Evolutionary conservation across 345 rosid species (phyloP).

Genomic region (Excoecaria cochinchinensis): DNA sequence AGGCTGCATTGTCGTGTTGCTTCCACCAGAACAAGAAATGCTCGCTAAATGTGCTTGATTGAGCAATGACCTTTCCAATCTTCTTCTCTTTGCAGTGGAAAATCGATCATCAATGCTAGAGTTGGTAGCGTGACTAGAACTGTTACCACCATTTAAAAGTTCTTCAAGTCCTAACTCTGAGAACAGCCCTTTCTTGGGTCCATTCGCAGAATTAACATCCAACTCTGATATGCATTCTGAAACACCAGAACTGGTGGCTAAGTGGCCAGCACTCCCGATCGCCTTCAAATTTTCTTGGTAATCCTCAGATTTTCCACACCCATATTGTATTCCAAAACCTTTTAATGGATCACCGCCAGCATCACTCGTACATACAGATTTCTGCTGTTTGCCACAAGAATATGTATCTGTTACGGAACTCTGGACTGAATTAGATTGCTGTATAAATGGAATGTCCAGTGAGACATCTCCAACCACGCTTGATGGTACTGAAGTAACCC

Average conservation of each 20-base stretch:
- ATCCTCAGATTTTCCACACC: slow-evolving; percentile 22
- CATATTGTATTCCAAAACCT: slow-evolving; percentile 37
- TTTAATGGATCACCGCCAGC: slow-evolving; percentile 48
- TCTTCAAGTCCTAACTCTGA: slow-evolving; percentile 74
- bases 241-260: slow-evolving; percentile 16
- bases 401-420: slow-evolving; percentile 18
- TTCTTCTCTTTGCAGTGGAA: slow-evolving; percentile 47
- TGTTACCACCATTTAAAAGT: slow-evolving; percentile 45
- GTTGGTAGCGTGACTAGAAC: slow-evolving; percentile 33
- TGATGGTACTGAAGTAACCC: slow-evolving; percentile 25
- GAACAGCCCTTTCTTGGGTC: slow-evolving; percentile 59
- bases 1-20: slow-evolving; percentile 28
- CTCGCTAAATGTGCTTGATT: slow-evolving; percentile 26
- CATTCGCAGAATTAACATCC: slow-evolving; percentile 30
- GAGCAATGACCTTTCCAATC: slow-evolving; percentile 42
- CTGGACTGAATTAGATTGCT: slow-evolving; percentile 12
- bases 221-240: slow-evolving; percentile 33
- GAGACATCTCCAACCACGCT: slow-evolving; percentile 20
- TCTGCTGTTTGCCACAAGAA: slow-evolving; percentile 20
- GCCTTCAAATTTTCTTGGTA: slow-evolving; percentile 39
- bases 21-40: slow-evolving; percentile 35
- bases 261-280: slow-evolving; percentile 7
- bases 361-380: slow-evolving; percentile 26
- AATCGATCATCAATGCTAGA: slow-evolving; percentile 37
- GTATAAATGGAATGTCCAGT: slow-evolving; percentile 23